A percentile compares a stretch with the other conserved stretches of the same genome.
Evolutionary conservation across 1,284 basidiomycete species (phyloP).

Genomic region (Heterobasidion irregulare): DNA sequence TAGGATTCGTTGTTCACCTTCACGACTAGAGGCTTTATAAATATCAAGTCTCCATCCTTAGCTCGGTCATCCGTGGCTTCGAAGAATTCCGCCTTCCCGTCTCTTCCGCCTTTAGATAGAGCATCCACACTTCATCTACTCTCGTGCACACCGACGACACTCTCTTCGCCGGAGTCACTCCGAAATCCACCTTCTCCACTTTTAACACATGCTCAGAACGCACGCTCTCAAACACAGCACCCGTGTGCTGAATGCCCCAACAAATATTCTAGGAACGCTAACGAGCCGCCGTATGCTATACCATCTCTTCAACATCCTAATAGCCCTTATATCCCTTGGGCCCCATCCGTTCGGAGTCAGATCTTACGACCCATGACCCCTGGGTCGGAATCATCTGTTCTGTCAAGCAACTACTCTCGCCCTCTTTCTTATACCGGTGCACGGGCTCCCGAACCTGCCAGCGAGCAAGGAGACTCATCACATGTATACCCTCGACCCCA

Average conservation of each 20-base stretch:
- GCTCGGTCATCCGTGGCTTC: background rate
- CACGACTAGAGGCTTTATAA: no score
- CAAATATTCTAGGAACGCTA: background rate
- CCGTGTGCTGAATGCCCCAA: background rate
- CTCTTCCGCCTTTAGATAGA: background rate
- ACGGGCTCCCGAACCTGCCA: background rate
- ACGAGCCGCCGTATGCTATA: background rate
- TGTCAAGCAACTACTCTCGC: background rate
- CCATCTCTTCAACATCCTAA: slow-evolving; percentile 2
- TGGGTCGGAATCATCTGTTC: background rate
- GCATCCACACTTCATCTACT: background rate
- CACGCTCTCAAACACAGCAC: background rate
- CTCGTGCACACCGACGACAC: background rate
- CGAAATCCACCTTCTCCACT: background rate
- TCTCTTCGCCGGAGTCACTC: background rate
- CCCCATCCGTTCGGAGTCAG: slow-evolving; percentile 1
- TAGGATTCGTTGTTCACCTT: no score
- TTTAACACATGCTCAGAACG: background rate
- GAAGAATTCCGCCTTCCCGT: background rate
- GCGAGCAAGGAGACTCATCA: background rate
- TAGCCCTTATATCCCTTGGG: slow-evolving; percentile 3
- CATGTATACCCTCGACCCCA: background rate
- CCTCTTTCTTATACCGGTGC: background rate
- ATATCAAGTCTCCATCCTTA: no score
- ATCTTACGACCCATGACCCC: background rate